Base-by-base conservation (phyloP, 257 asterid species). In the Paraleonurus japonicus region DNA sequence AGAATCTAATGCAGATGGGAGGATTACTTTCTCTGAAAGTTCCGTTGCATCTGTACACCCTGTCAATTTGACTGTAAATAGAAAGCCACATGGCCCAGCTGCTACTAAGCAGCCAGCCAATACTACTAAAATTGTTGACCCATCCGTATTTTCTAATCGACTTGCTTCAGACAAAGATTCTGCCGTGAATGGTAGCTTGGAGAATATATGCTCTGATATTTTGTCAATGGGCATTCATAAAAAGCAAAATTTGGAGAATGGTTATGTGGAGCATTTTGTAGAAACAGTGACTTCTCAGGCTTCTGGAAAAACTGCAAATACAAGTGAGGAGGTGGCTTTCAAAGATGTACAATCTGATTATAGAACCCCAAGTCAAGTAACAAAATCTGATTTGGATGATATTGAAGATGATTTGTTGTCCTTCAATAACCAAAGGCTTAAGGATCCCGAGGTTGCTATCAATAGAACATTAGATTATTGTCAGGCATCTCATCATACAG, bases 361-460 rank as follows among this genome's bases (percentile, higher is more conserved):
- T 58, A 73, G 81, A 54, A 67, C 61, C 19, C 78, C 65, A 33
- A 43, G 80, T 64, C 82, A 76, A 69, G 75, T 15, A 60, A 35
- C 47, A 28, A 83, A 67, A 60, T 82, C 15, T 7, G 68, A 78
- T 37, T 50, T 75, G 20, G 69, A 69, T 73, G 91, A 81, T 71
- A 57, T 69, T 30, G 91, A 81, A 72, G 89, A 86, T 62, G 90
- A 84, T 69, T 67, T 83, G 76, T 81, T 77, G 62, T 86, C 87
- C 61, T 86, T 86, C 72, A 79, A 85, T 48, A 84, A 86, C 62
- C 92, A 86, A 87, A 79, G 96, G 75, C 74, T 76, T 12, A 85
- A 79, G 80, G 95, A 86, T 75, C 95, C 91, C 1, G 92, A 87
- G 78, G 55, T 84, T 43, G 41, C 82, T 62, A 60, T 79, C 47